Base-by-base conservation (phyloP, 768 basidiomycete genomes). In the Boletellus emodensis region DNA sequence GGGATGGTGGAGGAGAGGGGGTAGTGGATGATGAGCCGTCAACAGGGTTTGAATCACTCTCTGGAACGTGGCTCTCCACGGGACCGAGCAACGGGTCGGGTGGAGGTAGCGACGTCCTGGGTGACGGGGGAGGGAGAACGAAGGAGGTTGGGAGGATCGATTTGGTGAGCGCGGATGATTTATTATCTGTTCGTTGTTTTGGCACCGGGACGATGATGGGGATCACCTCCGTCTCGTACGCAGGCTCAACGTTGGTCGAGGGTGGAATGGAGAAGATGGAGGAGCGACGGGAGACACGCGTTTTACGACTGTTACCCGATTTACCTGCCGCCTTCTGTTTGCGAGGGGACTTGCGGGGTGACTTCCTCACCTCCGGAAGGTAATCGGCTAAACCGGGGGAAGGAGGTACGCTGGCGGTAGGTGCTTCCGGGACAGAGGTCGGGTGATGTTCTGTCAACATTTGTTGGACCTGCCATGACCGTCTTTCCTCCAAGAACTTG, bases 61-160 rank as follows among this genome's bases (percentile, higher is more conserved):
- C 49, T 15, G 64, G 53, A 14, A 66, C 45, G 40, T 61, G 57
- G 42, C 52, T 54, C 54, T 18, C 20, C 20, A 60, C 54, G 13
- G 63, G 52, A 4, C 62, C 52, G 5, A 74, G 61, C 39, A 72
- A 68, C 3, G 74, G 68, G 17, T 77, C 72, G 34, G 75, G 45
- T 26, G 65, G 72, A 1, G 77, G 75, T 24, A 88, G 64, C 2
- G 83, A 80, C 1, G 87, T 78, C 18, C 77, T 75, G 13, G 87
- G 88, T 8, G 87, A 87, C 2, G 84, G 87, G 2, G 87, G 87
- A 13, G 89, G 89, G 4, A 91, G 77, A 1, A 87, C 82, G 53
- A 91, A 91, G 13, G 85, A 78, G 10, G 79, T 83, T 3, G 86
- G 79, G 20, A 88, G 74, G 30, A 85, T 72, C 2, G 81, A 77